phyloP scores from a whole-genome alignment of 306 rosid genomes.

The Acacia melanoxylon region DNA sequence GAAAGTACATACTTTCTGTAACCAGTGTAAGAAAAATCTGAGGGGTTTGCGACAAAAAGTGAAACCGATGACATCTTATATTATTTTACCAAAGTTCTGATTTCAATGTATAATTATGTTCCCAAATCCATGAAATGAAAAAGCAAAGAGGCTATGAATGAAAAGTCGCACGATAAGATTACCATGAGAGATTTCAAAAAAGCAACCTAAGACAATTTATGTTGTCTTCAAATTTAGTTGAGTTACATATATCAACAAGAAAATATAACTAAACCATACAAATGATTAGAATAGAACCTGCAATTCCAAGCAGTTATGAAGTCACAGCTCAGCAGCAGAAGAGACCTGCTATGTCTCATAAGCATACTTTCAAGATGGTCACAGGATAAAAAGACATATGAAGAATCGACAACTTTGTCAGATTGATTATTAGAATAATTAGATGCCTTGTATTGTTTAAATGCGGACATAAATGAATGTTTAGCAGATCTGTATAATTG shows the following conservation, averaged over 20 bases:
- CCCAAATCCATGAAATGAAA: not conserved
- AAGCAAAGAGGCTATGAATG: not conserved
- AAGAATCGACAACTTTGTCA: slow-evolving; percentile 29
- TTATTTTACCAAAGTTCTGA: slow-evolving; percentile 1
- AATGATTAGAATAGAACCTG: slow-evolving; percentile 52
- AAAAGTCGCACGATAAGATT: not conserved
- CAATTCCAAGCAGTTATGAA: slow-evolving; percentile 88
- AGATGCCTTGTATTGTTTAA: slow-evolving; percentile 46
- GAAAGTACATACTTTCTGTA: slow-evolving; percentile 66
- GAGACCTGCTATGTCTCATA: slow-evolving; percentile 72
- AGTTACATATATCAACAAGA: slow-evolving; percentile 10
- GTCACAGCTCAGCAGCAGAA: slow-evolving; percentile 79
- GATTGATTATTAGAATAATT: slow-evolving; percentile 28
- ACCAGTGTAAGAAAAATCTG: slow-evolving; percentile 5
- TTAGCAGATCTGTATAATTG: slow-evolving; percentile 62
- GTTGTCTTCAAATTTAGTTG: slow-evolving; percentile 1
- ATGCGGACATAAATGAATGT: slow-evolving; percentile 50
- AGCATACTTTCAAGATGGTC: slow-evolving; percentile 46
- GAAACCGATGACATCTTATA: not conserved
- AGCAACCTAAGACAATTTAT: slow-evolving; percentile 7
- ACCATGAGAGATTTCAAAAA: not conserved
- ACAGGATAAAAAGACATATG: slow-evolving; percentile 33
- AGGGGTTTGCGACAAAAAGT: slow-evolving; percentile 22
- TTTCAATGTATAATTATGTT: slow-evolving; percentile 5
- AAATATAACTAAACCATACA: slow-evolving; percentile 11